Evolutionary conservation across 2,329 filamentous ascomycete species (phyloP), one percentile per base, ranked within the genome.

Genomic region (Phaeomoniella chlamydospora): DNA sequence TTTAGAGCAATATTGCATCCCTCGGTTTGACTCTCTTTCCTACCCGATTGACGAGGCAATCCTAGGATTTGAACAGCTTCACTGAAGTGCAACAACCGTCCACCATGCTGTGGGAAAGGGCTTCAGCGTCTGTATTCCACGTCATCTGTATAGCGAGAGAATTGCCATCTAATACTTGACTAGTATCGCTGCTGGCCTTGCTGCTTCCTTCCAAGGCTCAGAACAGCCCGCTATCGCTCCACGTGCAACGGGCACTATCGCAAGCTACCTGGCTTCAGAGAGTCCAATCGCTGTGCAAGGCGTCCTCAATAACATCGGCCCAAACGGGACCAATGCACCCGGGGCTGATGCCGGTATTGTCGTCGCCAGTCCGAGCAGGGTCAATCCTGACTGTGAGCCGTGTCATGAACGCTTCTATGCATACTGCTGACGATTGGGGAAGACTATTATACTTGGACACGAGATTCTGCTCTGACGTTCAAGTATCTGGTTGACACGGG

Each of bases 381-480:
- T 43, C 3, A 53, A 67, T 44, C 71, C 71, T 1, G 55, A 73
- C 45, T 76, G 69, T 72, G 46, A 50, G 62, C 13, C 15, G 10
- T 15, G 11, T 16, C 10, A 13, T 17, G 18, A 14, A 34, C 12
- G 38, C 15, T 17, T n/a, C n/a, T n/a, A 10, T 2, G 26, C 5
- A n/a, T 10, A 15, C 15, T 26, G 18, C 31, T 33, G 18, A 34
- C 13, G 34, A 6, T n/a, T n/a, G 19, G 11, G n/a, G 1, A 34
- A 83, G 79, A 87, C 54, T 86, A 70, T 50, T 87, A 75, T 49
- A 84, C 79, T 1, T 88, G 82, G 82, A 84, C 77, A 2, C 64
- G 82, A 48, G 82, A 88, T 53, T 70, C 77, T 12, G 78, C 76
- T 15, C 64, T 87, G 18, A 73, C 74, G 2, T 72, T 80, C 59